Evolutionary conservation across 305 asterid species (phyloP), one percentile per base, ranked within the genome.

Genomic region (Rubia tinctorum): DNA sequence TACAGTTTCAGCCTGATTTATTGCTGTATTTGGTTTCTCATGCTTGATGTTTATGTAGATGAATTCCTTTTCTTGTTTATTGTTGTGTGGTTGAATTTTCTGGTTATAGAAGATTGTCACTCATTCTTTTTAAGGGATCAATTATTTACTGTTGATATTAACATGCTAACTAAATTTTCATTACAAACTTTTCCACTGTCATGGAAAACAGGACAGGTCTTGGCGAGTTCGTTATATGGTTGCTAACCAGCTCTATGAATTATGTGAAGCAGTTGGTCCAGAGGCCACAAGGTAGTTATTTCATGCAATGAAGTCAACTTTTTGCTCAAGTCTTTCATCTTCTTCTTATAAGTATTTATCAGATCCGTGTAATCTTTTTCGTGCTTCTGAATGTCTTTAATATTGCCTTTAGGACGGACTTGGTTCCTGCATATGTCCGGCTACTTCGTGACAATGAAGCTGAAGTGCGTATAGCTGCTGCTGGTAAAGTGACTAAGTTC

Each of bases 181-280:
- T 17, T 10, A 13, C 39, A 5, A 75, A 75, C 6, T 61, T 61
- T 63, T 5, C 39, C 61, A 56, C 45, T 9, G 9, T 18, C 23
- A 13, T 53, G n/a, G 53, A 69, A 71, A 68, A 70, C 86, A 90
- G 96, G 96, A 90, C 79, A 90, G 88, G 79, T 90, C 94, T 73
- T 90, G 94, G 96, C 92, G 96, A 75, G 94, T 90, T 76, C 94
- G 92, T 30, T 90, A 88, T 83, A 90, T 90, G 96, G 96, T 90
- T 77, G 96, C 96, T 69, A 88, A 90, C 83, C 96, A 90, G 73
- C 81, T 90, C 61, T 90, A 90, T 76, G 96, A 90, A 79, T 86
- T 90, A 69, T 90, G 93, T 78, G 96, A 86, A 85, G 91, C 92
- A 68, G 96, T 90, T 71, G 96, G 96, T 65, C 92, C 92, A 62